Conservation (phyloP, 2,329 filamentous ascomycete species). For the Scedosporium aurantiacum region DNA sequence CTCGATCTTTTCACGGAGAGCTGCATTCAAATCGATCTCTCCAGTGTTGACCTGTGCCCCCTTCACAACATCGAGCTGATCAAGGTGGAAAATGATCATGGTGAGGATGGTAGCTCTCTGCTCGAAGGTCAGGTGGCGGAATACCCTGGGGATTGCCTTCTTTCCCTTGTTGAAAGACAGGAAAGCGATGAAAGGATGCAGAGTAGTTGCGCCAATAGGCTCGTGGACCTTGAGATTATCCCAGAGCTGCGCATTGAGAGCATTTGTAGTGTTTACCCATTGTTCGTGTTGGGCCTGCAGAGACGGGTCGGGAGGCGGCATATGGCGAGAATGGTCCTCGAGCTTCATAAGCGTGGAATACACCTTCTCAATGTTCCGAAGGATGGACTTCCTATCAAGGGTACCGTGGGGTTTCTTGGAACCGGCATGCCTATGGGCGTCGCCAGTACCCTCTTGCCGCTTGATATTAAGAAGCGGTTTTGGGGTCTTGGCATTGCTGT, state of each 20-base stretch:
- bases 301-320: conserved; percentile 57
- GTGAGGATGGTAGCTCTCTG: conserved; percentile 92
- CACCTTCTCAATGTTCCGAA: conserved; percentile 79
- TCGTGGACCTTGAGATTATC: conserved; percentile 82
- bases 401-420: conserved; percentile 28
- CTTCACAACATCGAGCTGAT: conserved; percentile 81
- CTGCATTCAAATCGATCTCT: conserved; percentile 59
- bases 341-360: conserved; percentile 85
- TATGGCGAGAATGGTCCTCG: conserved; percentile 80
- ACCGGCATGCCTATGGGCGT: conserved; percentile 40
- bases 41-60: conserved; percentile 64
- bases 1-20: conserved; percentile 83
- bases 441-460: conserved; percentile 59
- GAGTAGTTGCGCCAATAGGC: conserved; percentile 64
- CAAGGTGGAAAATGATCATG: conserved; percentile 88
- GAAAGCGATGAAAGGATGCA: conserved; percentile 93
- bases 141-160: conserved; percentile 87
- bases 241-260: conserved; percentile 77
- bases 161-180: conserved; percentile 92
- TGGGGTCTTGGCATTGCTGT: conserved; percentile 96
- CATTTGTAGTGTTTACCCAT: conserved; percentile 61
- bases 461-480: conserved; percentile 94
- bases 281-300: conserved; percentile 64
- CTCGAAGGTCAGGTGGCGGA: conserved; percentile 83
- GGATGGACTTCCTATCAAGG: conserved; percentile 69